phyloP scores from a whole-genome alignment of 495 filamentous ascomycete species.

The Trichoderma parareesei region DNA sequence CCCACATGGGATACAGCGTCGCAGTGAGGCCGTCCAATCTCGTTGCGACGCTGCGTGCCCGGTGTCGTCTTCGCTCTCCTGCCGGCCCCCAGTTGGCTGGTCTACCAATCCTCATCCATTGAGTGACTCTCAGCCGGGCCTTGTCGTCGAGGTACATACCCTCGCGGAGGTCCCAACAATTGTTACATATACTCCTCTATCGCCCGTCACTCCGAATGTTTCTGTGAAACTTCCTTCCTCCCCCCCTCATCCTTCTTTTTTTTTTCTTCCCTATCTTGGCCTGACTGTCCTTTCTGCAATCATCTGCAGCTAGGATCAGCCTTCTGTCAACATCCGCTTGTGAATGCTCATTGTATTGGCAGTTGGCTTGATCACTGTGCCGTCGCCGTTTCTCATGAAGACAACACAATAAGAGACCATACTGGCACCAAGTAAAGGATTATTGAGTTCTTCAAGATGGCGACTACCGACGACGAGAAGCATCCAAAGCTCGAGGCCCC shows the following conservation, averaged over 20 bases:
- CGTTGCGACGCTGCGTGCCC: background rate
- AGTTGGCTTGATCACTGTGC: background rate
- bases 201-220: background rate
- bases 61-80: background rate
- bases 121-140: background rate
- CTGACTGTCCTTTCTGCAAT: background rate
- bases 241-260: background rate
- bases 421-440: too few species aligned
- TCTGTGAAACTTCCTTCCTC: background rate
- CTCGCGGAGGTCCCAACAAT: background rate
- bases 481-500: background rate
- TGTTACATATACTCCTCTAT: conserved; percentile 5
- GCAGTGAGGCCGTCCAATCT: background rate
- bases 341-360: background rate
- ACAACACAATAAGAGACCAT: background rate
- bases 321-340: background rate
- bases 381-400: background rate
- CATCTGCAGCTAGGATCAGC: background rate
- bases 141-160: background rate
- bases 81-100: background rate
- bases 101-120: background rate
- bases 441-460: background rate
- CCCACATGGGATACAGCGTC: background rate
- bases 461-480: conserved; percentile 9
- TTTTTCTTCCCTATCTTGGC: too few species aligned